phyloP scores from a whole-genome alignment of 495 filamentous ascomycete species.

The Tetracladium marchalianum region DNA sequence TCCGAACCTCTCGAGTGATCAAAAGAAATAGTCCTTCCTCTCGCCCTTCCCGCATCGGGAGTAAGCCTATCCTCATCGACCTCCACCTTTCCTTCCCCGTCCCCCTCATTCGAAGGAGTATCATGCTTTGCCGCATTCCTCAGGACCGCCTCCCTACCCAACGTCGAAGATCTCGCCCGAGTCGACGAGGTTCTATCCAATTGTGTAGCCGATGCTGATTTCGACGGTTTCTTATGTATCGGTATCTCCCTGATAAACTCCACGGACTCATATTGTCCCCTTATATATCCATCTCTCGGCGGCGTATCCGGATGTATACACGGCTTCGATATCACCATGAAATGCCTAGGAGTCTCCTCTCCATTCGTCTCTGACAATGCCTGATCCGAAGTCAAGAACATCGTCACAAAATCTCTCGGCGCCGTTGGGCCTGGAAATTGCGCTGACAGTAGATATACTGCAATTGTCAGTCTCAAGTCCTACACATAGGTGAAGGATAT shows the following conservation, averaged over 20 bases:
- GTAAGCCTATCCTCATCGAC: not conserved
- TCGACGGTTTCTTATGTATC: conserved; percentile 24
- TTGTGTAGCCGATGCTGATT: conserved; percentile 13
- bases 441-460: conserved; percentile 75
- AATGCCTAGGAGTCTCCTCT: conserved; percentile 44
- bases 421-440: conserved; percentile 85
- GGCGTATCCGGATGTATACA: conserved; percentile 65
- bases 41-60: conserved; percentile 12
- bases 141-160: conserved; percentile 16
- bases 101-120: conserved; percentile 8
- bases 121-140: conserved; percentile 15
- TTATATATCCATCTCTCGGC: conserved; percentile 57
- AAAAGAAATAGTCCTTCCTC: conserved; percentile 40
- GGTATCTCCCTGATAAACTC: conserved; percentile 84
- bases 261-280: conserved; percentile 84
- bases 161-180: conserved; percentile 5
- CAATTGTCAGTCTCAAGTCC: not conserved
- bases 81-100: not conserved
- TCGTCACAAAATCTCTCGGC: conserved; percentile 75
- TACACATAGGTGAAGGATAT: not conserved
- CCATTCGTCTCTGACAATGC: conserved; percentile 10
- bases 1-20: conserved; percentile 28
- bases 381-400: conserved; percentile 52
- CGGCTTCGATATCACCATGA: conserved; percentile 80
- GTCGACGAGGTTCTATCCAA: conserved; percentile 10